Evolutionary conservation across 2,329 filamentous ascomycete species (phyloP).

Genomic region (Verticillium tricorpus): DNA sequence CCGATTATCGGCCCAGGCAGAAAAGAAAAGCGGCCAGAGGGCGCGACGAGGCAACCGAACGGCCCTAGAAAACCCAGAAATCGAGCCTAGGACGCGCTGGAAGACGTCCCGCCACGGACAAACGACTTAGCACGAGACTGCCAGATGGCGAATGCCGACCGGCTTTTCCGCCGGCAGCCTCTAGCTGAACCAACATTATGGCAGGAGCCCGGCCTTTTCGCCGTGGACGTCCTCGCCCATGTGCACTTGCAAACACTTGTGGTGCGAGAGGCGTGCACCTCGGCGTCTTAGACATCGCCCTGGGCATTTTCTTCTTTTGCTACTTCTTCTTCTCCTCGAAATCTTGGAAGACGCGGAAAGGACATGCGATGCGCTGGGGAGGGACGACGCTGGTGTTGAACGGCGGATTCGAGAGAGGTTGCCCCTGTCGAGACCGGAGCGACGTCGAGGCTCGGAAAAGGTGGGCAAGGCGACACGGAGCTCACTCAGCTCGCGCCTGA

Average conservation of each 20-base stretch:
- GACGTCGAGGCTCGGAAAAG: neutral
- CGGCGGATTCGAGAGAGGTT: neutral
- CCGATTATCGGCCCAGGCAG: neutral
- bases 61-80: neutral
- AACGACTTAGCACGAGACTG: neutral
- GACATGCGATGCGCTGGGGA: too few relatives aligned
- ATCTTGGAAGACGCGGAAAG: too few relatives aligned
- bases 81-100: neutral
- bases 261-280: too few relatives aligned
- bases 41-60: neutral
- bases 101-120: neutral
- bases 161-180: neutral
- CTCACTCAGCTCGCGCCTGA: neutral
- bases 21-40: neutral
- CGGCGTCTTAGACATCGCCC: neutral
- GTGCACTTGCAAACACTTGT: neutral
- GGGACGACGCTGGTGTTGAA: neutral
- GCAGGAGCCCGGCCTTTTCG: neutral
- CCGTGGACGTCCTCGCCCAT: neutral
- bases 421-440: neutral
- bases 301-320: neutral
- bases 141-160: neutral
- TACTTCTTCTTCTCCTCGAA: too few relatives aligned
- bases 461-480: neutral
- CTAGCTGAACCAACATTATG: neutral